Evolutionary conservation across 1,284 basidiomycete genomes (phyloP).

Genomic region (Puccinia polysora): DNA sequence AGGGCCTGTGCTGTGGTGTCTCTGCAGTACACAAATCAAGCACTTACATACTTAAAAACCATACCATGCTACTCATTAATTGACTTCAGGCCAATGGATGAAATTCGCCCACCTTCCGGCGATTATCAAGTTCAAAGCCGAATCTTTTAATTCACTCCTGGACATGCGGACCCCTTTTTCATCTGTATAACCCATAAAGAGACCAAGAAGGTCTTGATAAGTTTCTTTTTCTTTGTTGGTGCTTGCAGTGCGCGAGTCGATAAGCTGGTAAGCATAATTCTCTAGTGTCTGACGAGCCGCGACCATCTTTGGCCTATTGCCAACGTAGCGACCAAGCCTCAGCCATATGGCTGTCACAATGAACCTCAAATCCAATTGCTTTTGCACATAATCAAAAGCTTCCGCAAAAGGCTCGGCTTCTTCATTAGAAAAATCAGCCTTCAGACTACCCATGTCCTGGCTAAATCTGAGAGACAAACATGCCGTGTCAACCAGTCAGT

Average conservation of each 20-base stretch:
- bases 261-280: conserved; percentile 42
- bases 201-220: conserved; percentile 44
- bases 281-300: conserved; percentile 28
- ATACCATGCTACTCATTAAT: neutral
- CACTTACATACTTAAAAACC: neutral
- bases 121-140: conserved; percentile 46
- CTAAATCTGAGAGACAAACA: conserved; percentile 30
- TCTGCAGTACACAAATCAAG: too few species aligned
- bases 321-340: conserved; percentile 24
- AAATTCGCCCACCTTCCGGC: conserved; percentile 44
- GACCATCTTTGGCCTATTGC: conserved; percentile 34
- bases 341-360: conserved; percentile 28
- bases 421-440: conserved; percentile 12
- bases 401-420: conserved; percentile 25
- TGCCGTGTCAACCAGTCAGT: neutral
- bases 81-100: neutral
- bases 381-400: conserved; percentile 44
- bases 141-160: conserved; percentile 46
- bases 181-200: conserved; percentile 45
- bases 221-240: conserved; percentile 18
- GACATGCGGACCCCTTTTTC: conserved; percentile 41
- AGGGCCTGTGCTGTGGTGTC: conserved; percentile 46
- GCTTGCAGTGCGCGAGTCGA: conserved; percentile 30
- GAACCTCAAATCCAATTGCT: conserved; percentile 41
- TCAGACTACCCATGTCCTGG: conserved; percentile 35